Conservation (phyloP, 371 early-diverging fungal genomes). For the Basidiobolus meristosporus region DNA sequence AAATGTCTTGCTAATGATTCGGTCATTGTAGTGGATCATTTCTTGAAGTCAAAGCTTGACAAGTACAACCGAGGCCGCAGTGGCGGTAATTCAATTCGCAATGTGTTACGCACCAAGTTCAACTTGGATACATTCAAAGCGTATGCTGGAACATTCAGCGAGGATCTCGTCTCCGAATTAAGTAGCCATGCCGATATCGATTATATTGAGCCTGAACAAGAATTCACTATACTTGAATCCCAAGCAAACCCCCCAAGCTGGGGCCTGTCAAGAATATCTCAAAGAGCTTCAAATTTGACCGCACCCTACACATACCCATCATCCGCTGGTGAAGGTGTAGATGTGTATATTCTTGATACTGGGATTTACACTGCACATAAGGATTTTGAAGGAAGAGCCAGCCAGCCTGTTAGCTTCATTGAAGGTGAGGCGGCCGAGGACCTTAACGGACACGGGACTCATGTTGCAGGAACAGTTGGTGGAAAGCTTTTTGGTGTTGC, state of each 20-base stretch:
- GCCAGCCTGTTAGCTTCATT: conserved; percentile 8
- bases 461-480: conserved; percentile 29
- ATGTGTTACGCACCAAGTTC: too few relatives aligned
- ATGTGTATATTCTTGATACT: conserved; percentile 37
- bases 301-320: conserved; percentile 4
- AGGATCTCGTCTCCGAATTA: too few relatives aligned
- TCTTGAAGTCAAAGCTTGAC: too few relatives aligned
- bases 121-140: too few relatives aligned
- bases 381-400: conserved; percentile 25
- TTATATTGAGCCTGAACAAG: conserved; percentile 4
- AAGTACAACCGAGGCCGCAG: too few relatives aligned
- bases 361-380: conserved; percentile 21
- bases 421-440: conserved; percentile 16
- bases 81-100: too few relatives aligned
- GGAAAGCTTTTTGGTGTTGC: too few relatives aligned
- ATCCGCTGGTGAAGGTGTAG: conserved; percentile 12
- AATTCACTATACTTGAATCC: background rate
- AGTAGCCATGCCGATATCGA: background rate
- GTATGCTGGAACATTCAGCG: too few relatives aligned
- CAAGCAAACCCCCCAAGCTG: conserved; percentile 8
- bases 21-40: too few relatives aligned
- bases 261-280: conserved; percentile 35
- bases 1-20: too few relatives aligned
- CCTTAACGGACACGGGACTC: conserved; percentile 28
- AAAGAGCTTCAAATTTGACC: conserved; percentile 6